Conservation (phyloP, 345 rosid genomes). For the Linum trigynum region DNA sequence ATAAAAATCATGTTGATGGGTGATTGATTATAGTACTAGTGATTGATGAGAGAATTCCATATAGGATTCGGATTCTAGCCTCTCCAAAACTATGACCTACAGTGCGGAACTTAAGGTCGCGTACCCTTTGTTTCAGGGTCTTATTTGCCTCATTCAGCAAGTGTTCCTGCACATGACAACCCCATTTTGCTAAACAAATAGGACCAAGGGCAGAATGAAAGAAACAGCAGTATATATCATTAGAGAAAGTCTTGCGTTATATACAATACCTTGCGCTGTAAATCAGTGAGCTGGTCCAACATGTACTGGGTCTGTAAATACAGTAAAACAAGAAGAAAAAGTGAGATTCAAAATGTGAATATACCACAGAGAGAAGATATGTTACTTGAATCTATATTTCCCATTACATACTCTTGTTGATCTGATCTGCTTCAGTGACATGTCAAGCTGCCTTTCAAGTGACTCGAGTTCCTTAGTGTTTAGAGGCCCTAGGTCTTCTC, state of each 20-base stretch:
- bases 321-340: background rate
- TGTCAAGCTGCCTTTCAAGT: constrained; percentile 90
- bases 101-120: constrained; percentile 2
- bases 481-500: constrained; percentile 87
- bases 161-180: constrained; percentile 44
- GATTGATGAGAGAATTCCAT: no score
- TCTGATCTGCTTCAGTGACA: constrained; percentile 82
- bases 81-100: no score
- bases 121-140: constrained; percentile 75
- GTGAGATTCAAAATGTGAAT: background rate
- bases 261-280: constrained; percentile 62
- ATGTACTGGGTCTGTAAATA: constrained; percentile 66
- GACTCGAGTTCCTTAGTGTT: constrained; percentile 84
- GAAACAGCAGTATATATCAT: background rate
- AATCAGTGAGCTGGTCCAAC: constrained; percentile 92
- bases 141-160: constrained; percentile 66
- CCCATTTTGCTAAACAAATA: background rate
- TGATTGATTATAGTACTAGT: background rate
- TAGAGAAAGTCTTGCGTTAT: background rate
- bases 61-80: no score
- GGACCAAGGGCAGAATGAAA: background rate
- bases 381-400: background rate
- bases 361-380: background rate
- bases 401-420: constrained; percentile 52
- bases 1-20: background rate